phyloP scores from a whole-genome alignment of 148 eudicot species.

The Vaccinium macrocarpon region DNA sequence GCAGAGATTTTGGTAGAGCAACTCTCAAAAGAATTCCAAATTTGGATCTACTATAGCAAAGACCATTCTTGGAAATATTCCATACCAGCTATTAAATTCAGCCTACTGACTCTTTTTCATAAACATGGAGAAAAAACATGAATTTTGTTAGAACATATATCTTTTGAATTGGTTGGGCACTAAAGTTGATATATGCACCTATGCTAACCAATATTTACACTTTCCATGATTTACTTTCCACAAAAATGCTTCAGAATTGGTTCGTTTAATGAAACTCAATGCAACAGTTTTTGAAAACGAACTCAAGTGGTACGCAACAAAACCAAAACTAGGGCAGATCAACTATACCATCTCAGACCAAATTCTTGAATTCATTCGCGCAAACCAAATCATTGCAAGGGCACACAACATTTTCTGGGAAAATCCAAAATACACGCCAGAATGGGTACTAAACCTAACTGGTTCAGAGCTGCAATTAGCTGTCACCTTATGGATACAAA shows the following conservation, averaged over 20 bases:
- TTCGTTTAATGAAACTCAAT: constrained; percentile 71
- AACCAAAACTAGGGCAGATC: constrained; percentile 46
- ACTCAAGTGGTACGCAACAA: constrained; percentile 88
- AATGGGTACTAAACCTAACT: constrained; percentile 63
- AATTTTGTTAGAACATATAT: background rate
- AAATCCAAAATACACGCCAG: constrained; percentile 51
- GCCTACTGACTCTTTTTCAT: background rate
- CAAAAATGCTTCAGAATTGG: constrained; percentile 54
- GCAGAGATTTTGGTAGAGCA: constrained; percentile 59
- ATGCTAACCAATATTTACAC: background rate
- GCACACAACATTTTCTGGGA: constrained; percentile 99
- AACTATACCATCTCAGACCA: constrained; percentile 73
- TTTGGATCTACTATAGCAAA: constrained; percentile 89
- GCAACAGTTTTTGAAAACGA: constrained; percentile 92
- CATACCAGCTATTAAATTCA: constrained; percentile 55
- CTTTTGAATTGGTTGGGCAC: background rate
- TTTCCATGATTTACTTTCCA: background rate
- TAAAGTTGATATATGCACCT: background rate
- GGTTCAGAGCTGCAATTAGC: constrained; percentile 45
- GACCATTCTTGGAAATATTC: constrained; percentile 58
- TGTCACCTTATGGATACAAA: constrained; percentile 45
- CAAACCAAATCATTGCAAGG: constrained; percentile 55
- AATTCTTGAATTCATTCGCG: constrained; percentile 65
- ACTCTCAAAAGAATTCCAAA: constrained; percentile 70
- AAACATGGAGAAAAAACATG: background rate